Percentiles rank a stretch among this genome's conserved stretches.
These are phyloP conservation scores for Plasmodium relictum DNA, from an alignment of 169 alveolate genomes.

Conservation along the genomic window DNA sequence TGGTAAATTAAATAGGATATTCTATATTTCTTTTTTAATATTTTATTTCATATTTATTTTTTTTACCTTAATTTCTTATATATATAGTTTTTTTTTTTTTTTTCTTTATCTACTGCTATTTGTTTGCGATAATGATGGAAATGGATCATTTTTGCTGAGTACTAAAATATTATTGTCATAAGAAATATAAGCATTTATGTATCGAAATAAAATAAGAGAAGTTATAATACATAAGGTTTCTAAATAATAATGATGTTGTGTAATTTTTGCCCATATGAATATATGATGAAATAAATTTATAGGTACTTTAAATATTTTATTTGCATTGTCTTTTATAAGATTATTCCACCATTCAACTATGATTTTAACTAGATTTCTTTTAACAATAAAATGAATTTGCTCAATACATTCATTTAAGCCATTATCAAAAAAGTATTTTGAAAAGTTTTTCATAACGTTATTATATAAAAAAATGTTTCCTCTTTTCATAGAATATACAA, in stretches of 20 bases:
- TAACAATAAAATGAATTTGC: slow-evolving; percentile 55
- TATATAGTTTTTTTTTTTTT: no score
- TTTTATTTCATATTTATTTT: no score
- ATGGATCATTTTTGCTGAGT: slow-evolving; percentile 61
- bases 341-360: slow-evolving; percentile 64
- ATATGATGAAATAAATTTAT: slow-evolving; percentile 55
- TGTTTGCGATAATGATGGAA: slow-evolving; percentile 27
- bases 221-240: slow-evolving; percentile 54
- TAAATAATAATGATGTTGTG: slow-evolving; percentile 50
- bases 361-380: slow-evolving; percentile 40
- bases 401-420: slow-evolving; percentile 58
- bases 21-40: no score
- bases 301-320: slow-evolving; percentile 46
- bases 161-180: slow-evolving; percentile 60
- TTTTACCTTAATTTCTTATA: no score
- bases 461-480: slow-evolving; percentile 62
- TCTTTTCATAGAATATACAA: slow-evolving; percentile 29
- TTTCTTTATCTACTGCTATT: no score
- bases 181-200: slow-evolving; percentile 48
- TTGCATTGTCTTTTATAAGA: slow-evolving; percentile 26
- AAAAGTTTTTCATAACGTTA: slow-evolving; percentile 17
- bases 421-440: slow-evolving; percentile 26
- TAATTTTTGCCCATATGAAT: slow-evolving; percentile 55
- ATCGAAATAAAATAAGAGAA: slow-evolving; percentile 35
- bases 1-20: no score